Evolutionary conservation across 768 basidiomycete genomes (phyloP), one percentile per base, ranked within the genome.

Genomic region (Agrocybe chaxingu): DNA sequence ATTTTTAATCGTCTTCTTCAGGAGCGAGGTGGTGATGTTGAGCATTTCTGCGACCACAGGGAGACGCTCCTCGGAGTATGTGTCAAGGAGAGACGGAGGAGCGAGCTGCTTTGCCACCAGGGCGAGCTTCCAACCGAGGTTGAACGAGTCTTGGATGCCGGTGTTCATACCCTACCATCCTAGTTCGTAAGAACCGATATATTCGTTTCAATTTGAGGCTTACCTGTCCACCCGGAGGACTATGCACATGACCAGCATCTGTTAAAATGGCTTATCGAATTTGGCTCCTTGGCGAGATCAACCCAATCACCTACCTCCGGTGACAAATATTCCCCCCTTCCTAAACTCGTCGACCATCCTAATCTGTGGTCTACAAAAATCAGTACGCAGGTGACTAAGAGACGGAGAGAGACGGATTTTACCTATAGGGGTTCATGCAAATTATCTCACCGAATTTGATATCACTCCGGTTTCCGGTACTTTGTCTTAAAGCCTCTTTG

Each of bases 1-100:
- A n/a, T 47, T 36, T 24, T 36, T 16, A 7, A 62, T 55, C 0
- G 58, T 55, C 34, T 55, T 48, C 9, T 63, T 56, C 11, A 66
- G 50, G 4, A 69, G 47, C 16, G 52, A 44, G 1, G 62, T 65
- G 0, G 66, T 66, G 39, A 61, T 62, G 39, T 66, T 47, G 4
- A 72, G 69, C 66, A 73, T 69, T 36, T 68, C 65, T 1, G 65
- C 62, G 36, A 72, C 67, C 18, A 75, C 60, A 12, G 69, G 69
- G 11, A 67, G 42, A 8, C 69, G 66, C 45, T 71, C 71, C 12
- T 62, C 51, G 18, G 50, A 59, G 57, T 63, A 71, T 0, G 60
- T 64, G 35, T 61, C 53, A 35, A 67, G 66, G 36, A 65, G 66
- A 29, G 57, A 52, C 18, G 49, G 53, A n/a, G 46, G 43, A 4